A percentile compares a stretch with the other conserved stretches of the same genome.
These are phyloP conservation scores for Erythrophleum fordii DNA, from an alignment of 306 rosid species.

Conservation along the genomic window DNA sequence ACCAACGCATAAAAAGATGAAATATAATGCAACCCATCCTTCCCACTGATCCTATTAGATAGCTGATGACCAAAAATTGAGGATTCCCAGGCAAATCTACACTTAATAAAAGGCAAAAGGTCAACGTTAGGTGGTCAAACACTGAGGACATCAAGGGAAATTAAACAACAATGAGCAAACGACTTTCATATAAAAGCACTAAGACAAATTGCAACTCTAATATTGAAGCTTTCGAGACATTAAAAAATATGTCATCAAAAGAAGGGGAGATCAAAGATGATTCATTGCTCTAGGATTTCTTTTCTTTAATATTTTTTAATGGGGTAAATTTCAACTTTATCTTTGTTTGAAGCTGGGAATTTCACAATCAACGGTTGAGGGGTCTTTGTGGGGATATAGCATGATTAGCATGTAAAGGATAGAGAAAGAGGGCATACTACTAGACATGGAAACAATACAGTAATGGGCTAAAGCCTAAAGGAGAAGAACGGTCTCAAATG, in stretches of 20 bases:
- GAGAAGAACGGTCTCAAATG: slow-evolving; percentile 27
- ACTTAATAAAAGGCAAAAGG: slow-evolving; percentile 43
- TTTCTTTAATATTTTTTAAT: slow-evolving; percentile 21
- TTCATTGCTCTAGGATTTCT: slow-evolving; percentile 36
- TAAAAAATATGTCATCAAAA: slow-evolving; percentile 51
- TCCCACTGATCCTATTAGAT: slow-evolving; percentile 49
- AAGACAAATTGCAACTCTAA: slow-evolving; percentile 49
- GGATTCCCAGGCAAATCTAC: slow-evolving; percentile 49
- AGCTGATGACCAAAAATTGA: slow-evolving; percentile 33
- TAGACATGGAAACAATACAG: slow-evolving; percentile 28
- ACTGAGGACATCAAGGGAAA: slow-evolving; percentile 46
- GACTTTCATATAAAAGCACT: slow-evolving; percentile 49
- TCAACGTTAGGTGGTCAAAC: slow-evolving; percentile 63
- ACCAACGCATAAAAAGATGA: slow-evolving; percentile 65
- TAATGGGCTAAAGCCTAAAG: slow-evolving; percentile 38
- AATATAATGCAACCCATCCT: slow-evolving; percentile 48
- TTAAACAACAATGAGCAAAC: slow-evolving; percentile 39
- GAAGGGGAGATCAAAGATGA: slow-evolving; percentile 51
- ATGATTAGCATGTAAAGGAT: slow-evolving; percentile 32
- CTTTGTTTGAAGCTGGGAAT: slow-evolving; percentile 40
- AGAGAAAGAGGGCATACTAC: slow-evolving; percentile 9
- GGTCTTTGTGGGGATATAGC: slow-evolving; percentile 39
- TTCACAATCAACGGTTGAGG: slow-evolving; percentile 55
- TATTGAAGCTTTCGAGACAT: slow-evolving; percentile 52
- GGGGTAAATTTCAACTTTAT: slow-evolving; percentile 35